phyloP scores from a whole-genome alignment of 192 early-diverging fungal species.

The Kickxella alabastrina region DNA sequence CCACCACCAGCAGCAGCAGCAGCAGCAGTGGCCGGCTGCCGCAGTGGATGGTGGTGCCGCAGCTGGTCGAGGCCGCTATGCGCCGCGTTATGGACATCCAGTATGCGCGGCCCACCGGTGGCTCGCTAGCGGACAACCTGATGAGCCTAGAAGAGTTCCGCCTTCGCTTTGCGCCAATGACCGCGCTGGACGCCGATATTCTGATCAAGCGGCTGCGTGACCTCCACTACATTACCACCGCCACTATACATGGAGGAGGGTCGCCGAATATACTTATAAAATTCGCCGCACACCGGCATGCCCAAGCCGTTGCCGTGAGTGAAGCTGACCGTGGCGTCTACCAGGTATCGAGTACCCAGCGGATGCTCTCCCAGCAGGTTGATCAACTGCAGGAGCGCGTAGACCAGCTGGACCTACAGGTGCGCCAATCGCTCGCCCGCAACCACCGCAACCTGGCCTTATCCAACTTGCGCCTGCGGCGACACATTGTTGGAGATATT shows the following conservation, averaged over 20 bases:
- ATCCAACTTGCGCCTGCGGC: conserved; percentile 14
- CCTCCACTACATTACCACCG: conserved; percentile 4
- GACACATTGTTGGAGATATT: conserved; percentile 15
- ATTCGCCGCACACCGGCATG: conserved; percentile 33
- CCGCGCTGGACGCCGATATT: conserved; percentile 6
- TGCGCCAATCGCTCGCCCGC: conserved; percentile 5
- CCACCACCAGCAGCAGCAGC: too few relatives aligned
- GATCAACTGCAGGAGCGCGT: conserved; percentile 14
- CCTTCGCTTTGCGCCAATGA: conserved; percentile 9
- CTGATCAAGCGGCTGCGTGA: conserved; percentile 18
- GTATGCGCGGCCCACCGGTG: conserved; percentile 7
- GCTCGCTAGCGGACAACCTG: conserved; percentile 23
- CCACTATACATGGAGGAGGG: too few relatives aligned
- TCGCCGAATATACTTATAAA: conserved; percentile 32
- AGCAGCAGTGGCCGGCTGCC: too few relatives aligned
- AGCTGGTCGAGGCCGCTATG: conserved; percentile 4
- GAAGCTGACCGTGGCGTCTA: conserved; percentile 21
- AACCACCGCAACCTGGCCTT: conserved; percentile 17
- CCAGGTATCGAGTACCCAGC: conserved; percentile 23
- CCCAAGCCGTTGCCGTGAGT: too few relatives aligned
- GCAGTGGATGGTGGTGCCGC: conserved; percentile 11
- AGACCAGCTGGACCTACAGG: conserved; percentile 11
- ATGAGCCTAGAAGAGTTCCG: conserved; percentile 31
- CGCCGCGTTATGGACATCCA: conserved; percentile 16
- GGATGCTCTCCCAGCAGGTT: conserved; percentile 12